These are phyloP conservation scores for Aspergillus arachidicola DNA, from an alignment of 2,329 filamentous ascomycete genomes.

Conservation along the genomic window DNA sequence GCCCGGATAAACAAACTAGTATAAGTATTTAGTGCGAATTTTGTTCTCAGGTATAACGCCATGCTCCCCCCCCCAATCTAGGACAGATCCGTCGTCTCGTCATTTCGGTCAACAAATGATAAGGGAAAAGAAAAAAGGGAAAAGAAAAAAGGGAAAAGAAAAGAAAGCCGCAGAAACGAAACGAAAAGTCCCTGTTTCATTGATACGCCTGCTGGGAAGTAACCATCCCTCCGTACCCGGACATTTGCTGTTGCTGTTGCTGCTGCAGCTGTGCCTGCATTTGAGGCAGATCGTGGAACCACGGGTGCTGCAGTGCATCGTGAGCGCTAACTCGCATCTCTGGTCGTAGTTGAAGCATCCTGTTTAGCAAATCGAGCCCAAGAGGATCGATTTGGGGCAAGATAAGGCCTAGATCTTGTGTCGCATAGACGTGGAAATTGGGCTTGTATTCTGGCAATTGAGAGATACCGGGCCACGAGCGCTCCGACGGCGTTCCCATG, in stretches of 20 bases:
- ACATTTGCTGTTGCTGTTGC: slow-evolving; percentile 36
- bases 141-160: neutral
- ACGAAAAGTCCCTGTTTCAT: neutral
- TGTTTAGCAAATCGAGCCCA: slow-evolving; percentile 82
- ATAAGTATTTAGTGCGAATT: slow-evolving; percentile 2
- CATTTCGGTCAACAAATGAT: slow-evolving; percentile 21
- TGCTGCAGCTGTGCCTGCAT: slow-evolving; percentile 55
- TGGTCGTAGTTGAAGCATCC: slow-evolving; percentile 90
- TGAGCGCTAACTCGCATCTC: slow-evolving; percentile 88
- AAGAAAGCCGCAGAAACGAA: neutral
- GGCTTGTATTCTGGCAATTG: slow-evolving; percentile 97
- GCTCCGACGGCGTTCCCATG: slow-evolving; percentile 96
- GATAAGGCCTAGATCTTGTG: slow-evolving; percentile 84
- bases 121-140: slow-evolving; percentile 6
- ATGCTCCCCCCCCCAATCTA: slow-evolving; percentile 29
- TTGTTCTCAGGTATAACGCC: slow-evolving; percentile 34
- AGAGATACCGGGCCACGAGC: slow-evolving; percentile 92
- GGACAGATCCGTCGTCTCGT: slow-evolving; percentile 32
- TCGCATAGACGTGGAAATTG: slow-evolving; percentile 91
- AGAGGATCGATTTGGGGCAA: slow-evolving; percentile 86
- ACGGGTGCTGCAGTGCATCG: slow-evolving; percentile 85
- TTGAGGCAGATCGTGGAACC: slow-evolving; percentile 73
- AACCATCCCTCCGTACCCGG: slow-evolving; percentile 44
- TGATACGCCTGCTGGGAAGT: slow-evolving; percentile 40
- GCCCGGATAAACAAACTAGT: neutral